Conservation (phyloP, 345 rosid species). For the Rubroshorea leprosula region DNA sequence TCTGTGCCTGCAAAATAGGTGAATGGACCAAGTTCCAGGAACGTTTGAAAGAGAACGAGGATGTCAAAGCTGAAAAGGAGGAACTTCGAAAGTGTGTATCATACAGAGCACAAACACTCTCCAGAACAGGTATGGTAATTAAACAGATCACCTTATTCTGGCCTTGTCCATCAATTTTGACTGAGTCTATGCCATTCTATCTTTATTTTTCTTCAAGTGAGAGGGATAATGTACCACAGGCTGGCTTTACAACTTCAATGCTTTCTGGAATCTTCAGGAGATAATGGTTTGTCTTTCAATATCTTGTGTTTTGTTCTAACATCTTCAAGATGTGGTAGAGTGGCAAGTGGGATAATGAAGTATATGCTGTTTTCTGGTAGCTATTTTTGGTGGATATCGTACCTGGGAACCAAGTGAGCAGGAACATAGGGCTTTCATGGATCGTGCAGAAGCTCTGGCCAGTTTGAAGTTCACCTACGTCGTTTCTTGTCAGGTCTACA, state of each 20-base stretch:
- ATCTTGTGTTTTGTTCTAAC: background rate
- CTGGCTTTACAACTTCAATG: constrained; percentile 80
- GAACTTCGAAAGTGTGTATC: constrained; percentile 81
- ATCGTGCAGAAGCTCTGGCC: constrained; percentile 57
- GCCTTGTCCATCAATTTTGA: background rate
- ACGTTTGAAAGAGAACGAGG: constrained; percentile 55
- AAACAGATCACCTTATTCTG: background rate
- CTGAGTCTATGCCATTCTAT: background rate
- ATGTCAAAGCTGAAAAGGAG: constrained; percentile 35
- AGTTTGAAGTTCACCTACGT: constrained; percentile 84
- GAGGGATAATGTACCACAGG: constrained; percentile 88
- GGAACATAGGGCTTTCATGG: constrained; percentile 40
- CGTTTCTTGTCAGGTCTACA: constrained; percentile 74
- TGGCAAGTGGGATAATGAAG: background rate
- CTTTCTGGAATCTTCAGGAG: constrained; percentile 63
- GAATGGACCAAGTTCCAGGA: constrained; percentile 76
- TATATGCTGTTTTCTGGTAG: constrained; percentile 19
- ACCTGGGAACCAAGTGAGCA: constrained; percentile 56
- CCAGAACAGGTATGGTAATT: constrained; percentile 52
- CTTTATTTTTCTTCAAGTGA: constrained; percentile 30
- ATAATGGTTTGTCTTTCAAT: constrained; percentile 37
- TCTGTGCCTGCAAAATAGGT: constrained; percentile 27
- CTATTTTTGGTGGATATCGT: constrained; percentile 50
- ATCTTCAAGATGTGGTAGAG: background rate
- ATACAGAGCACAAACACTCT: constrained; percentile 76